phyloP scores from a whole-genome alignment of 1,284 basidiomycete genomes.

The Gomphus bonarii region DNA sequence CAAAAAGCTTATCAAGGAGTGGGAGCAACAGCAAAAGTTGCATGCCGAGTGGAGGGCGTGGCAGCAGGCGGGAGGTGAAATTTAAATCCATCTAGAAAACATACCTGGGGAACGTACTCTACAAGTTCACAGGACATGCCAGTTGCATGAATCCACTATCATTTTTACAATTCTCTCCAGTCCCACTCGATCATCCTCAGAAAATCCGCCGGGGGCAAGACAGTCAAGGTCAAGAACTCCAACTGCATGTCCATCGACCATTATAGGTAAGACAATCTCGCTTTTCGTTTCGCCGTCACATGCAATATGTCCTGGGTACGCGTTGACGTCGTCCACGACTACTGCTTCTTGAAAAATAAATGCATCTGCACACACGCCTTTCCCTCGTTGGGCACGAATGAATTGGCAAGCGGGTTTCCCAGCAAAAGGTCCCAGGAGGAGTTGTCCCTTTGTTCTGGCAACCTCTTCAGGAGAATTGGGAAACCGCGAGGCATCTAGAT shows the following conservation, averaged over 20 bases:
- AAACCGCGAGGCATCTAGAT: slow-evolving; percentile 57
- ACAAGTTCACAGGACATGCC: slow-evolving; percentile 25
- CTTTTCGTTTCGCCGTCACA: slow-evolving; percentile 82
- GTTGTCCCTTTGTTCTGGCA: slow-evolving; percentile 14
- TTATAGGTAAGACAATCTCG: slow-evolving; percentile 75
- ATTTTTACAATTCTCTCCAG: slow-evolving; percentile 60
- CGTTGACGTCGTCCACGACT: slow-evolving; percentile 63
- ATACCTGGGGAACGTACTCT: background rate
- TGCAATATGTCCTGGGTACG: slow-evolving; percentile 82
- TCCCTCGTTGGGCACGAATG: slow-evolving; percentile 50
- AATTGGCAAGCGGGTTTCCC: slow-evolving; percentile 84
- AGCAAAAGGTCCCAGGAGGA: slow-evolving; percentile 77
- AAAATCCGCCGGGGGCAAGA: slow-evolving; percentile 59
- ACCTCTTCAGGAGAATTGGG: slow-evolving; percentile 31
- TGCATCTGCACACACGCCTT: slow-evolving; percentile 77
- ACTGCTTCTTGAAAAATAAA: slow-evolving; percentile 47
- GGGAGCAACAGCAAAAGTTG: slow-evolving; percentile 65
- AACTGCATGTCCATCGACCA: slow-evolving; percentile 34
- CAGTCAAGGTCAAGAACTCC: slow-evolving; percentile 86
- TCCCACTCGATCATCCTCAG: slow-evolving; percentile 62
- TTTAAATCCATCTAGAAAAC: background rate
- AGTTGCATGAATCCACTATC: slow-evolving; percentile 47
- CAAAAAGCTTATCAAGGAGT: slow-evolving; percentile 81
- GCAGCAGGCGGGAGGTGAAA: slow-evolving; percentile 29
- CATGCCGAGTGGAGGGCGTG: slow-evolving; percentile 69